Evolutionary conservation across 2,329 filamentous ascomycete species (phyloP), one percentile per base, ranked within the genome.

Genomic region (Colletotrichum tamarilloi): DNA sequence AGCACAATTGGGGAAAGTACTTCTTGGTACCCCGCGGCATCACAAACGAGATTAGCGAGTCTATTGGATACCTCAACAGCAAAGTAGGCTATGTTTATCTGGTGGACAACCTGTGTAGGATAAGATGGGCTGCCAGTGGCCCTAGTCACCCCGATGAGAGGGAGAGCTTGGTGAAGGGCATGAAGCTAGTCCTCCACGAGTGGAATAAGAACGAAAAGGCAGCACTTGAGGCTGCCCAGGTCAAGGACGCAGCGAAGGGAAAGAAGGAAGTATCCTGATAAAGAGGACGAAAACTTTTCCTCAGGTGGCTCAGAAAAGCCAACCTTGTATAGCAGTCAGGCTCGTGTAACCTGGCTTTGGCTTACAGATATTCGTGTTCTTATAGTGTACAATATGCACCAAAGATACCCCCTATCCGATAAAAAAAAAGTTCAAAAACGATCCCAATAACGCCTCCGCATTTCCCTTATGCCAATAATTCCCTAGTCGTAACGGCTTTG

Each of bases 41-140:
- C 65, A 88, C 89, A 0, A 88, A 91, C 66, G 86, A 91, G 68
- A 89, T 92, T 68, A 86, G 88, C 65, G 91, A 92, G 81, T 86
- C 84, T 52, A 90, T 93, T 74, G 92, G 91, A 12, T 77, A 97
- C 80, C 85, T 97, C 80, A 99, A 99, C 83, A 92, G 91, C 76
- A 97, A 95, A 83, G 96, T 98, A 42, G 96, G 95, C 49, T 98
- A 98, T 84, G 93, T 95, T 5, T 99, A 98, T 83, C 87, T 99
- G 60, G 87, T 99, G 72, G 97, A 99, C 81, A 87, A 92, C 75
- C 88, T 95, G 75, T 98, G 95, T 82, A 93, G 92, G 83, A 97
- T 99, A 77, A 90, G 97, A 69, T 99, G 97, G 97, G 97, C 96
- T 0, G 97, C 94, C 4, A 97, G 95, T 79, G 94, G 92, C 14